Conservation (phyloP, 768 basidiomycete species). For the Auriscalpium vulgare region DNA sequence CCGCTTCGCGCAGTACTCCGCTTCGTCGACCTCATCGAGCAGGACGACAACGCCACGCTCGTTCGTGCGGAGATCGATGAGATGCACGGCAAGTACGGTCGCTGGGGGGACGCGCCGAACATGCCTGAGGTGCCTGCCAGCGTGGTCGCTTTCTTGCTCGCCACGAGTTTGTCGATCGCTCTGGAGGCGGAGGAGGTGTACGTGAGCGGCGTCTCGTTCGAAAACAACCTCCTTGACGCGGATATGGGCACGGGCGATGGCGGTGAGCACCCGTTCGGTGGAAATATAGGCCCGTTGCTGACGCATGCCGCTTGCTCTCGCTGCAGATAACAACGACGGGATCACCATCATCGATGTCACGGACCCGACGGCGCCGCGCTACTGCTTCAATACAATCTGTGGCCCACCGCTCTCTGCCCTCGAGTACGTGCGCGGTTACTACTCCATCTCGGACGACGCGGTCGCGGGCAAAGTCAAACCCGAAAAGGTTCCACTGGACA, state of each 20-base stretch:
- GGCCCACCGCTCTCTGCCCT: neutral
- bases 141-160: conserved; percentile 24
- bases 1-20: conserved; percentile 26
- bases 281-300: neutral
- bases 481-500: neutral
- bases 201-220: conserved; percentile 8
- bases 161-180: conserved; percentile 22
- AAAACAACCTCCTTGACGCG: conserved; percentile 14
- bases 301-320: neutral
- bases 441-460: neutral
- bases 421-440: neutral
- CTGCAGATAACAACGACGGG: neutral
- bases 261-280: conserved; percentile 16
- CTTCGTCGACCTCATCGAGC: conserved; percentile 26
- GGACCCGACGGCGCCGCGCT: neutral
- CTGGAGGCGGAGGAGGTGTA: conserved; percentile 15
- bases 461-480: neutral
- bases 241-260: conserved; percentile 20
- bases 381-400: neutral
- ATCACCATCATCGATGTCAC: conserved; percentile 1
- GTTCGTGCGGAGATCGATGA: conserved; percentile 27
- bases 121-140: conserved; percentile 25
- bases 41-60: conserved; percentile 28
- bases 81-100: conserved; percentile 26
- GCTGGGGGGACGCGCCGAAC: conserved; percentile 3